Evolutionary conservation across 2,329 filamentous ascomycete genomes (phyloP), one percentile per base, ranked within the genome.

Genomic region (Xylaria sp.): DNA sequence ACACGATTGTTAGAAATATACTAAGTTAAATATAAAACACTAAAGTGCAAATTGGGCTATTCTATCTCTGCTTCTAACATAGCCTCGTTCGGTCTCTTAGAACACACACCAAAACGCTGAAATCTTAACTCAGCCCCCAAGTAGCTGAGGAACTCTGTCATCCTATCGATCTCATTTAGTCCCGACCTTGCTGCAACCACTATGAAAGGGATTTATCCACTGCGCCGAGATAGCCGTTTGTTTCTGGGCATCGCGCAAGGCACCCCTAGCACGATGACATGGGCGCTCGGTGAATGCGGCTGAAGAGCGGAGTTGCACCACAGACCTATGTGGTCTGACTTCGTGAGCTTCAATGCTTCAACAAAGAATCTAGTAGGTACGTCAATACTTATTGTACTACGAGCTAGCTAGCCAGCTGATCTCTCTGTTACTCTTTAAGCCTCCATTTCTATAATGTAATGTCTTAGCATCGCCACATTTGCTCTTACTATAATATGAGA

Each of bases 221-320:
- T 19, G 37, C 31, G 40, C 46, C 23, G 25, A 35, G 14, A 37
- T 42, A 12, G 19, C 25, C 7, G 14, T 15, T 60, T 51, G 4
- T 12, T 55, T 57, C 47, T 28, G 50, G n/a, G 38, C 40, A 52
- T 57, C 61, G 47, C 52, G 51, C 19, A 56, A 37, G 23, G 38
- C 57, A 52, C 37, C 33, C n/a, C 40, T 19, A 53, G 28, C 15
- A 14, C 28, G 40, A 64, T 40, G 28, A 51, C 51, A 28, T 52
- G 49, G 25, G 51, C 19, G 5, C 4, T 63, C 63, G 63, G 63
- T 65, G 55, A 63, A 60, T 38, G 55, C 51, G 63, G 63, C 63
- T 65, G 63, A 65, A 55, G 4, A 0, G 35, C 25, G 1, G 38
- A 15, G 21, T 7, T 31, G 5, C 9, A 31, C 28, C 9, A 31